Conservation (phyloP, 2,329 filamentous ascomycete genomes). For the Sporothrix euskadiensis region DNA sequence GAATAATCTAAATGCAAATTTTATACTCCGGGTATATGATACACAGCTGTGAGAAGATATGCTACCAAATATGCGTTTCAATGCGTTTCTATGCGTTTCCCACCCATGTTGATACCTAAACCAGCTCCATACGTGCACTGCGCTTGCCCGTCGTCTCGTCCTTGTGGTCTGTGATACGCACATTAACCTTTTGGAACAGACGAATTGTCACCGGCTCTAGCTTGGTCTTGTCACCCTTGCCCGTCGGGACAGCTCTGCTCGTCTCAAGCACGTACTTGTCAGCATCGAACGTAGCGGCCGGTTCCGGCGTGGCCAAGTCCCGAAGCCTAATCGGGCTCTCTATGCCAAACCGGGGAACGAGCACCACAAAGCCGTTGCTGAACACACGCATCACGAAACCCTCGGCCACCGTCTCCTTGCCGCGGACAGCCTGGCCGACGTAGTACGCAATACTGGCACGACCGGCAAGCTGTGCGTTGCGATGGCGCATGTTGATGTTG, state of each 20-base stretch:
- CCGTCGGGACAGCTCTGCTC: conserved; percentile 31
- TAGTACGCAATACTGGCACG: conserved; percentile 96
- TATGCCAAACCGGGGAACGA: conserved; percentile 93
- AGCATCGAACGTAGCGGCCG: conserved; percentile 78
- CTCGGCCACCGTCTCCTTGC: conserved; percentile 63
- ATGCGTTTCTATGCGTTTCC: not conserved
- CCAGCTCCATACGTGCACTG: conserved; percentile 75
- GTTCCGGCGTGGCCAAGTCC: conserved; percentile 72
- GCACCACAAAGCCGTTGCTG: conserved; percentile 94
- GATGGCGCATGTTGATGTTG: conserved; percentile 97
- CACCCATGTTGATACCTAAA: conserved; percentile 36
- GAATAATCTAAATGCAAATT: conserved; percentile 16
- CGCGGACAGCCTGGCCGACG: conserved; percentile 92
- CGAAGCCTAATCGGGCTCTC: conserved; percentile 85
- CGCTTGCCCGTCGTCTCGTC: conserved; percentile 96
- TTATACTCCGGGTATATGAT: conserved; percentile 26
- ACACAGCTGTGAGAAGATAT: conserved; percentile 17
- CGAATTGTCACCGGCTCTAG: conserved; percentile 66
- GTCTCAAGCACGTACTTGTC: conserved; percentile 78
- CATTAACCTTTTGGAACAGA: conserved; percentile 87
- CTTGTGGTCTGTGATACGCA: conserved; percentile 87
- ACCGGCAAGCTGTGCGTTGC: conserved; percentile 94
- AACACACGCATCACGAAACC: conserved; percentile 97
- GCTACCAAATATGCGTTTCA: not conserved
- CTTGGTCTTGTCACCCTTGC: conserved; percentile 27